These are phyloP conservation scores for Cutaneotrichosporon daszewskae DNA, from an alignment of 1,284 basidiomycete species.

Conservation along the genomic window DNA sequence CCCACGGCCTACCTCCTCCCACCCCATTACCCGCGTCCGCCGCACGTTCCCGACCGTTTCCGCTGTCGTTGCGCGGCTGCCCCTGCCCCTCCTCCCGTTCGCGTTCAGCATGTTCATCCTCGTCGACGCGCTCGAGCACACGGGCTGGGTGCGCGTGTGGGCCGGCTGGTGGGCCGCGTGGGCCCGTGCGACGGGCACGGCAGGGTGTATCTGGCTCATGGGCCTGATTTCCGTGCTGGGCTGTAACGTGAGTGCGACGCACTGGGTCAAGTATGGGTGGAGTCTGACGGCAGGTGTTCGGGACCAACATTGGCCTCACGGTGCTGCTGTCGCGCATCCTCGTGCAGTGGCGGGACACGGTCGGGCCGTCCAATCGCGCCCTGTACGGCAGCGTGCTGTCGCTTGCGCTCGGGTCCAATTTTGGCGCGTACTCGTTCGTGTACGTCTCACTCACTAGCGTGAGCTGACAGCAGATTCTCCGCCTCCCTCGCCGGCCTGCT, in stretches of 20 bases:
- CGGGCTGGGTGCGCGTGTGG: conserved; percentile 90
- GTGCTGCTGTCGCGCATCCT: conserved; percentile 63
- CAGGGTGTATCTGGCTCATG: conserved; percentile 52
- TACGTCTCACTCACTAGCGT: conserved; percentile 38
- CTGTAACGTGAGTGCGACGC: conserved; percentile 61
- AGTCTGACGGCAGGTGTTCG: conserved; percentile 57
- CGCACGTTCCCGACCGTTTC: conserved; percentile 67
- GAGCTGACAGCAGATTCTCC: conserved; percentile 51
- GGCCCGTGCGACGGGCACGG: conserved; percentile 47
- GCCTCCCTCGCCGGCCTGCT: conserved; percentile 85
- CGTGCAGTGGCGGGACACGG: conserved; percentile 35
- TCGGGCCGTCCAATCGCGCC: conserved; percentile 34
- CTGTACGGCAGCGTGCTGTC: conserved; percentile 52
- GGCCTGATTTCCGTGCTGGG: conserved; percentile 59
- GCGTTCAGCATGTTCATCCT: conserved; percentile 94
- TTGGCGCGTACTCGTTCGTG: conserved; percentile 85
- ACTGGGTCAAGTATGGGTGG: too few species aligned
- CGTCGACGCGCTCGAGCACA: conserved; percentile 72
- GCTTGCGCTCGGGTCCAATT: conserved; percentile 77
- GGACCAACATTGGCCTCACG: conserved; percentile 93
- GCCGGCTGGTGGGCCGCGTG: conserved; percentile 62
- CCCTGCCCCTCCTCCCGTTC: conserved; percentile 65
- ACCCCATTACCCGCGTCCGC: conserved; percentile 20
- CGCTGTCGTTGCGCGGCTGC: conserved; percentile 58
- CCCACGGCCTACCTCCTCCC: conserved; percentile 1